Percentiles rank a stretch among this genome's conserved stretches.
Conservation (phyloP, 192 early-diverging fungal genomes). For the Backusella luteola region DNA sequence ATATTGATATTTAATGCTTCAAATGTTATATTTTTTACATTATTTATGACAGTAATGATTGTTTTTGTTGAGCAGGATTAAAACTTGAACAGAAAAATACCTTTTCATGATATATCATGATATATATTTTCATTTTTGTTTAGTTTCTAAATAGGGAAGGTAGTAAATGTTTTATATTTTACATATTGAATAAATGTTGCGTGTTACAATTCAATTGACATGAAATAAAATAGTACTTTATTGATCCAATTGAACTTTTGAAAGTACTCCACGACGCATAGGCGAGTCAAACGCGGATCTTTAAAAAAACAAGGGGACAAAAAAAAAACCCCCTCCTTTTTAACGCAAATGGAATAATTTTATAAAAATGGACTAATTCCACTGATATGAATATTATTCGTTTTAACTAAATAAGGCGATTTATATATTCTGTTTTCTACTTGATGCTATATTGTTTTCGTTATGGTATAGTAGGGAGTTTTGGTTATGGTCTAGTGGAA, state of each 20-base stretch:
- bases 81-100: no score
- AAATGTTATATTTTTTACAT: neutral
- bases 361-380: neutral
- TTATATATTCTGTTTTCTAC: neutral
- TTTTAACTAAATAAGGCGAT: neutral
- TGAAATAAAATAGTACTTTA: neutral
- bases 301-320: neutral
- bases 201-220: neutral
- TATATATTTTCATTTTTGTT: no score
- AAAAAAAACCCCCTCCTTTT: neutral
- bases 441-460: neutral
- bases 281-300: neutral
- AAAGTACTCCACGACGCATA: neutral
- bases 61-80: no score
- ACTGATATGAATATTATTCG: neutral
- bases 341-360: neutral
- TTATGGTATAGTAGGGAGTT: neutral
- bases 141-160: no score
- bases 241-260: neutral
- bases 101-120: no score
- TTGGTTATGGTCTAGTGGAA: neutral
- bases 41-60: no score
- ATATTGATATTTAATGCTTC: neutral
- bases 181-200: neutral
- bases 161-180: neutral